Base-by-base conservation (phyloP, 192 early-diverging fungal genomes). In the Podila epicladia region DNA sequence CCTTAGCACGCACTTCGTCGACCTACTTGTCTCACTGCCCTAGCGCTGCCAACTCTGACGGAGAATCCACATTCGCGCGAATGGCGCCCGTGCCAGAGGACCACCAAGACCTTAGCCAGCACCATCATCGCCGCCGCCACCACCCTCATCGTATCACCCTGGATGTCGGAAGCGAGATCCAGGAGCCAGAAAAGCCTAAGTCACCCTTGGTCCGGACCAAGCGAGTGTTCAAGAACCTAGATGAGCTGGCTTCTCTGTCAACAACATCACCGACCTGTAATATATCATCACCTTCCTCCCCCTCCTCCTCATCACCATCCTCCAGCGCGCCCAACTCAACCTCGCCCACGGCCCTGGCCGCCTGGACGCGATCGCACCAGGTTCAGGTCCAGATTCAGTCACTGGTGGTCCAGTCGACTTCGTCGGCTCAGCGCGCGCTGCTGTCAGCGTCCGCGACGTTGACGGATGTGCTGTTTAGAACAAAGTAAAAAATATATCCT, bases 341-440 rank as follows among this genome's bases (percentile, higher is more conserved):
- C 6, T 67, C 65, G 51, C 38, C 65, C 20, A 33, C 49, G 4
- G 33, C 68, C 13, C 37, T 62, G 37, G 59, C 58, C 3, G 62
- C 65, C n/a, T 72, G 76, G 76, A 68, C 65, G 3, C 65, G 65
- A 26, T 67, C 70, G 0, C 64, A 63, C 13, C 75, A 79, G 12
- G 75, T 78, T 31, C 75, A 78, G 11, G 76, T 62, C 11, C 76
- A 79, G 61, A 62, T 72, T n/a, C 70, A 70, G 17, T 72, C 69
- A 0, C 41, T 79, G 22, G 65, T 79, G 5, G 65, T 60, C 3
- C 76, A 79, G 28, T 79, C 76, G 12, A 72, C 70, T 4, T 38
- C 68, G 3, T 66, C 76, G 0, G 76, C 76, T 0, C 76, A 79
- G 11, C 69, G 70, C 22, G 76, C 76, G 5, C 55, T 79, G 35